Percentiles rank a stretch among this genome's conserved stretches.
Conservation (phyloP, 441 rosid species). For the Pelargonium cotyledonis region DNA sequence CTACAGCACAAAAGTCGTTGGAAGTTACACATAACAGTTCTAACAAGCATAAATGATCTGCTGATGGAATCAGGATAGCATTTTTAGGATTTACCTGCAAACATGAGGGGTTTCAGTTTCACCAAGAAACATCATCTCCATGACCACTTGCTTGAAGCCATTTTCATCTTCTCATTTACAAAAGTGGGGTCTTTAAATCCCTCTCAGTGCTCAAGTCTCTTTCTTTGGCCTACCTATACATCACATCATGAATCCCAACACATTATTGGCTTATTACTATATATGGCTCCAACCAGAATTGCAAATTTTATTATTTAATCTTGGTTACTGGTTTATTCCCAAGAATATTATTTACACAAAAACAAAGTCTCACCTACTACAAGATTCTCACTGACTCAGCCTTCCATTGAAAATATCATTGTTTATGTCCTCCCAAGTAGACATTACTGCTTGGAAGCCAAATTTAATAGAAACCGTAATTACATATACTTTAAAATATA, state of each 20-base stretch:
- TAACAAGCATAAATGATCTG: too few species aligned
- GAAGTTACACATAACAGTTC: neutral
- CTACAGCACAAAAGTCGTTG: neutral
- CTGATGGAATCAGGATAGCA: neutral
- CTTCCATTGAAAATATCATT: too few species aligned
- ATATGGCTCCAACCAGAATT: too few species aligned
- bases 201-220: neutral
- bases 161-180: too few species aligned
- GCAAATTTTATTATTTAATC: too few species aligned
- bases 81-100: constrained; percentile 33
- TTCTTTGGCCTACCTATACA: neutral
- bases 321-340: too few species aligned
- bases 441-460: neutral
- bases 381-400: too few species aligned
- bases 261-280: too few species aligned
- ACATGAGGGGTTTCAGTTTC: constrained; percentile 30
- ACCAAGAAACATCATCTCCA: constrained; percentile 27
- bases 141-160: neutral
- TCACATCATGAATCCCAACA: neutral
- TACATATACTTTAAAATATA: too few species aligned
- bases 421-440: neutral
- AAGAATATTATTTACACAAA: too few species aligned
- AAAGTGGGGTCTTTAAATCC: too few species aligned
- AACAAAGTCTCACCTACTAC: too few species aligned
- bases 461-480: neutral